Conservation (phyloP, 2,329 filamentous ascomycete genomes). For the Trichoderma sp. region DNA sequence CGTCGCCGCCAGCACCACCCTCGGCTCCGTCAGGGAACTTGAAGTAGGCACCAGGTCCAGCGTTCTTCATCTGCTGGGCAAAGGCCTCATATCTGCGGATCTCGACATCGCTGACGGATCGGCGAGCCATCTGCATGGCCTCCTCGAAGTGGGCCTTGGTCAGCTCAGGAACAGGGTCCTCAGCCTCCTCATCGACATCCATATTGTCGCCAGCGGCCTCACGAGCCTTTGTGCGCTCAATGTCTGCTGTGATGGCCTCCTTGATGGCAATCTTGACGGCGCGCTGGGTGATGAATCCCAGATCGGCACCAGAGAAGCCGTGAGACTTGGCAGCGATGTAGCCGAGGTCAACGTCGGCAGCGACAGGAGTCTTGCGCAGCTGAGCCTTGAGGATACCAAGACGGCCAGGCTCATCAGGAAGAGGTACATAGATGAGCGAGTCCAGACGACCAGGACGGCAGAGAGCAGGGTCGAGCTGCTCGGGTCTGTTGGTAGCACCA, state of each 20-base stretch:
- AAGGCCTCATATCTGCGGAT: constrained; percentile 98
- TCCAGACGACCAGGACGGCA: constrained; percentile 98
- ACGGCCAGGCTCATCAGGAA: constrained; percentile 89
- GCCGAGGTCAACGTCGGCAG: constrained; percentile 78
- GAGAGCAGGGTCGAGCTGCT: constrained; percentile 96
- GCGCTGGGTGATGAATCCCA: constrained; percentile 97
- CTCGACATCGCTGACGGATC: constrained; percentile 94
- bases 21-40: constrained; percentile 78
- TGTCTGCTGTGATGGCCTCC: constrained; percentile 85
- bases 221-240: constrained; percentile 84
- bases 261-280: constrained; percentile 99
- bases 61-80: constrained; percentile 98
- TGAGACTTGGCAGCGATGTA: constrained; percentile 97
- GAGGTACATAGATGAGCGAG: constrained; percentile 95
- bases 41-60: constrained; percentile 94
- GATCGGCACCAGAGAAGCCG: constrained; percentile 98
- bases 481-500: constrained; percentile 95
- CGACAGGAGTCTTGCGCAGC: constrained; percentile 95
- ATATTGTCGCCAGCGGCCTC: constrained; percentile 85
- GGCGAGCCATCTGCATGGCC: constrained; percentile 91
- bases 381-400: constrained; percentile 89
- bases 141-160: constrained; percentile 98
- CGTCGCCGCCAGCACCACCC: constrained; percentile 60
- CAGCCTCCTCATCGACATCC: constrained; percentile 64
- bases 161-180: constrained; percentile 93